These are phyloP conservation scores for Candida silvatica DNA, from an alignment of 805 yeast species.

Conservation along the genomic window DNA sequence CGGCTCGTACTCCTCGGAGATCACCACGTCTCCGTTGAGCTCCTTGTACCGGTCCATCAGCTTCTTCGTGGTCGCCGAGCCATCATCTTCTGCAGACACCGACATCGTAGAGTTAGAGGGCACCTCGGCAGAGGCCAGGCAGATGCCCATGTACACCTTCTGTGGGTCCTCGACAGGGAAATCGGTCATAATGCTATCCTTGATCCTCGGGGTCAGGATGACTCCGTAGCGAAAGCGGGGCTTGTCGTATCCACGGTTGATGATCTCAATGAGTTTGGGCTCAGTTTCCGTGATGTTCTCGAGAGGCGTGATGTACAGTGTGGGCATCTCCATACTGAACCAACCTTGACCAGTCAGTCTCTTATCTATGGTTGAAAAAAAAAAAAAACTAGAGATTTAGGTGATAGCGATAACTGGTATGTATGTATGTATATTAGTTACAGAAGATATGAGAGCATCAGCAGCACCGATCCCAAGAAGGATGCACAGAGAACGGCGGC, in stretches of 20 bases:
- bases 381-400: background rate
- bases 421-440: too few relatives aligned
- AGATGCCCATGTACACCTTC: constrained; percentile 15
- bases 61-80: constrained; percentile 11
- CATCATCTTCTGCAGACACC: constrained; percentile 10
- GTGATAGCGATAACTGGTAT: background rate
- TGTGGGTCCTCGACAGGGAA: constrained; percentile 17
- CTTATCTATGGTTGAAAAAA: too few relatives aligned
- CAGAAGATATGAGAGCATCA: background rate
- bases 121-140: constrained; percentile 17
- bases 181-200: constrained; percentile 18
- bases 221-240: constrained; percentile 35
- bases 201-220: constrained; percentile 34
- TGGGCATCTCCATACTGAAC: constrained; percentile 1
- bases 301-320: constrained; percentile 5
- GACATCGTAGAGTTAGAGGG: constrained; percentile 1
- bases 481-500: background rate
- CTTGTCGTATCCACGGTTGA: constrained; percentile 44
- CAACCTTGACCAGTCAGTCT: too few relatives aligned
- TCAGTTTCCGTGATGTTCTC: constrained; percentile 9
- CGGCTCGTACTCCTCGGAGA: background rate
- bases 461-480: background rate
- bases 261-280: constrained; percentile 18
- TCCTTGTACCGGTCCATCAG: constrained; percentile 11
- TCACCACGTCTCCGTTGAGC: constrained; percentile 8